Conservation (phyloP, 805 yeast species). For the Torulaspora microellipsoides region DNA sequence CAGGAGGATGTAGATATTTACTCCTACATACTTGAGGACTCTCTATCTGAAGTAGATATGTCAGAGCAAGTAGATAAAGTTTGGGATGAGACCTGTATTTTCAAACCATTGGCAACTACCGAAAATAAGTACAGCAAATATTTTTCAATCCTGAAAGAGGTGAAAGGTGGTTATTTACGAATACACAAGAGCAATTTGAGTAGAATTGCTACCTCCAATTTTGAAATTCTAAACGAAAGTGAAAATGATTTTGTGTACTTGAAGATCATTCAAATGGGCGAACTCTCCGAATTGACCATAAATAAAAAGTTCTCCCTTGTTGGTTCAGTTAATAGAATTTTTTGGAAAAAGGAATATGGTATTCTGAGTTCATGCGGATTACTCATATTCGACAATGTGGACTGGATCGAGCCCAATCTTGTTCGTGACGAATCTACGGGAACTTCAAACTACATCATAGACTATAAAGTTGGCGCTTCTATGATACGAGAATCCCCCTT, state of each 20-base stretch:
- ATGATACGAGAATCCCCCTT: constrained; percentile 15
- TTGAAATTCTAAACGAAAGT: constrained; percentile 22
- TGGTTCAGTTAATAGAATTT: constrained; percentile 24
- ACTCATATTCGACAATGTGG: constrained; percentile 37
- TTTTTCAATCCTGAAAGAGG: constrained; percentile 20
- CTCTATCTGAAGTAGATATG: constrained; percentile 14
- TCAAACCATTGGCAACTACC: constrained; percentile 1
- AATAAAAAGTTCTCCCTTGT: constrained; percentile 33
- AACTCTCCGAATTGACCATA: constrained; percentile 36
- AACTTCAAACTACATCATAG: constrained; percentile 32
- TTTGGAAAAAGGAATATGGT: constrained; percentile 45
- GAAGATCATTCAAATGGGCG: constrained; percentile 34
- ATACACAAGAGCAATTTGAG: constrained; percentile 29
- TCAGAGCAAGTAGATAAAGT: constrained; percentile 9
- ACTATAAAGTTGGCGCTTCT: constrained; percentile 22
- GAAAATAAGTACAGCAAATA: constrained; percentile 21
- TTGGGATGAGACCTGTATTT: constrained; percentile 10
- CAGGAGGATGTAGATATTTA: constrained; percentile 30
- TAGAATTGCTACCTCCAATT: constrained; percentile 20
- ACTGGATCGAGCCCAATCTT: constrained; percentile 31
- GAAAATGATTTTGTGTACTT: constrained; percentile 15
- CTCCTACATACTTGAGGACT: constrained; percentile 21
- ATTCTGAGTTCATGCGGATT: constrained; percentile 49
- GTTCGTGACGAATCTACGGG: constrained; percentile 19
- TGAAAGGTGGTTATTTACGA: constrained; percentile 35